Evolutionary conservation across 2,329 filamentous ascomycete genomes (phyloP).

Genomic region (Scortechinia acanthostroma): DNA sequence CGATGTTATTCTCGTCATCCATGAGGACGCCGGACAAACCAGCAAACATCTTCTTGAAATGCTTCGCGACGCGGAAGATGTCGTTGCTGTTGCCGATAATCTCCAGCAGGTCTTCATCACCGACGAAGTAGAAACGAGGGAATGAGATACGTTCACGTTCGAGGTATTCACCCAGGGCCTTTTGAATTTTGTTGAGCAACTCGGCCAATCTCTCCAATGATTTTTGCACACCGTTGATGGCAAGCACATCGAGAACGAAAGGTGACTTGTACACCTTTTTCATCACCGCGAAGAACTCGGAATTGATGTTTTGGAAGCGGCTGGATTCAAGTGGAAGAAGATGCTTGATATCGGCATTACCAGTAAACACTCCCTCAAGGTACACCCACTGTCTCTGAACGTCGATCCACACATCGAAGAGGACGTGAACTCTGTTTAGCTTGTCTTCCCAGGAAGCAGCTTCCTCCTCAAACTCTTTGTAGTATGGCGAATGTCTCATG

Average conservation of each 20-base stretch:
- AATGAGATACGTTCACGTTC: conserved; percentile 97
- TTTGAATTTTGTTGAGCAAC: conserved; percentile 96
- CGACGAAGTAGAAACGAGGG: conserved; percentile 98
- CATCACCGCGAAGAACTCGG: conserved; percentile 97
- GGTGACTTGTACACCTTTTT: conserved; percentile 98
- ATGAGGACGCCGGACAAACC: conserved; percentile 84
- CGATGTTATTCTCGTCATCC: conserved; percentile 75
- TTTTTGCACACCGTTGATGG: conserved; percentile 91
- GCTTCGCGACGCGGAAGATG: conserved; percentile 89
- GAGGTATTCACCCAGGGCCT: conserved; percentile 94
- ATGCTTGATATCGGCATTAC: conserved; percentile 98
- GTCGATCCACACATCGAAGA: conserved; percentile 99
- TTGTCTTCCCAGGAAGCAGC: conserved; percentile 96
- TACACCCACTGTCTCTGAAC: conserved; percentile 99
- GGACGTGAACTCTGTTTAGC: conserved; percentile 88
- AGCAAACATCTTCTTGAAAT: conserved; percentile 99
- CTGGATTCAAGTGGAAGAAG: conserved; percentile 92
- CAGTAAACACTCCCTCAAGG: conserved; percentile 95
- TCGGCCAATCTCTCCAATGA: conserved; percentile 93
- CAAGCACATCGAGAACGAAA: conserved; percentile 89
- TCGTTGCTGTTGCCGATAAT: conserved; percentile 99
- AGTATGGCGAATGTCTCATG: conserved; percentile 98
- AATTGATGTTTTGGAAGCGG: conserved; percentile 98
- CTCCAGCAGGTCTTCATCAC: conserved; percentile 93
- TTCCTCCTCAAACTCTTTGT: conserved; percentile 98